Evolutionary conservation across 2,329 filamentous ascomycete genomes (phyloP).

Genomic region (Trichoderma citrinoviride): DNA sequence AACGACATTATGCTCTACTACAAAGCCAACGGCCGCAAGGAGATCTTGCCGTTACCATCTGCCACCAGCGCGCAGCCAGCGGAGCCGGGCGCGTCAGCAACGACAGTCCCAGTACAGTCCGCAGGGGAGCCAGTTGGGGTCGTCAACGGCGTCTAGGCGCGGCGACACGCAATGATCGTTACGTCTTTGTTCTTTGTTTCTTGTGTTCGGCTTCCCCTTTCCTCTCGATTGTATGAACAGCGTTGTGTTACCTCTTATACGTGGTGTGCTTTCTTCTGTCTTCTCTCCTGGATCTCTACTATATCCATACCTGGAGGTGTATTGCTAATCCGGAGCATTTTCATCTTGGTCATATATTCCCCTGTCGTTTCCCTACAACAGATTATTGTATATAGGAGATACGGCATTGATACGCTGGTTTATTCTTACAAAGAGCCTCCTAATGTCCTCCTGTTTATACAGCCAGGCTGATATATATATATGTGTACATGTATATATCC

Average conservation of each 20-base stretch:
- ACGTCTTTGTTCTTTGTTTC: neutral
- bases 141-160: neutral
- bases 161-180: neutral
- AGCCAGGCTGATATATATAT: constrained; percentile 10
- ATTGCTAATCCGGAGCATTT: neutral
- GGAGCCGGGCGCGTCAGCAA: constrained; percentile 30
- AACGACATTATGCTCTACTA: constrained; percentile 90
- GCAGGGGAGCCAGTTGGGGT: neutral
- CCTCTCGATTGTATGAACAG: neutral
- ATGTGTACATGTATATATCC: neutral
- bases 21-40: constrained; percentile 84
- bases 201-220: neutral
- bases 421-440: constrained; percentile 17
- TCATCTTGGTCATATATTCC: neutral
- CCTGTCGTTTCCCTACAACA: neutral
- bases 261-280: neutral
- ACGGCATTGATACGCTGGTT: constrained; percentile 7
- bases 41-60: constrained; percentile 37
- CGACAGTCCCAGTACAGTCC: neutral
- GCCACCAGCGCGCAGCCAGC: neutral
- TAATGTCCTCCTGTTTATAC: constrained; percentile 19
- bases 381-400: neutral
- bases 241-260: neutral
- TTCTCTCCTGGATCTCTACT: neutral
- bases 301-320: neutral